phyloP scores from a whole-genome alignment of 345 rosid genomes.

The Diplotaxis tenuifolia region DNA sequence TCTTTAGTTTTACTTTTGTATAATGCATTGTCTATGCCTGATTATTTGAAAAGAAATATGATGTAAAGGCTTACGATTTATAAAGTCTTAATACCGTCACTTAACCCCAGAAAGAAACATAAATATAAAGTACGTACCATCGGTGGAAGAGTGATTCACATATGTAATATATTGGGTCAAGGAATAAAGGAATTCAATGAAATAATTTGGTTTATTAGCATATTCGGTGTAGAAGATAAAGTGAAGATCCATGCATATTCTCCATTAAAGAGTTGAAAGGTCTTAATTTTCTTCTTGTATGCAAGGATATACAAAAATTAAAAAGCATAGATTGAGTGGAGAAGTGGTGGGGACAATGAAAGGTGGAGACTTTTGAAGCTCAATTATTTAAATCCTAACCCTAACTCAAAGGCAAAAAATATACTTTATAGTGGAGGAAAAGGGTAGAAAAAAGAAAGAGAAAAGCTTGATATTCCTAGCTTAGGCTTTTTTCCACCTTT shows the following conservation, averaged over 20 bases:
- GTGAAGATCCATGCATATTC: slow-evolving; percentile 44
- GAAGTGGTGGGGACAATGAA: slow-evolving; percentile 39
- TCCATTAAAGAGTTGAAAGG: slow-evolving; percentile 32
- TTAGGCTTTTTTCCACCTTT: slow-evolving; percentile 35
- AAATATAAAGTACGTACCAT: slow-evolving; percentile 14
- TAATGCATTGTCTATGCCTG: slow-evolving; percentile 1
- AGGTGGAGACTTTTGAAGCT: slow-evolving; percentile 40
- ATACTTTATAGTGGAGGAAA: slow-evolving; percentile 30
- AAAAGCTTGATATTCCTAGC: slow-evolving; percentile 40
- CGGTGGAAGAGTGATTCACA: slow-evolving; percentile 11
- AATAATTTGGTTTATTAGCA: slow-evolving; percentile 17
- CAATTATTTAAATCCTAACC: slow-evolving; percentile 36
- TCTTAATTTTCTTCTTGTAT: slow-evolving; percentile 21
- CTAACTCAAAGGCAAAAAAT: slow-evolving; percentile 35
- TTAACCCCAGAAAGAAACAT: neutral
- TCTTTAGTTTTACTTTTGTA: neutral
- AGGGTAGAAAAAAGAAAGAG: slow-evolving; percentile 15
- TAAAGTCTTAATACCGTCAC: slow-evolving; percentile 7
- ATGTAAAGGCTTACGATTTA: slow-evolving; percentile 10
- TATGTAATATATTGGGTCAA: slow-evolving; percentile 33
- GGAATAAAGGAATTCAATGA: slow-evolving; percentile 28
- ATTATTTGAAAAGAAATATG: neutral
- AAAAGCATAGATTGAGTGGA: slow-evolving; percentile 30
- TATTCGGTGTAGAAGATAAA: slow-evolving; percentile 36
- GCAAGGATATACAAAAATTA: slow-evolving; percentile 25